Evolutionary conservation across 176 grass and related monocot species (phyloP), one percentile per base, ranked within the genome.

Genomic region (Oryza rufipogon): DNA sequence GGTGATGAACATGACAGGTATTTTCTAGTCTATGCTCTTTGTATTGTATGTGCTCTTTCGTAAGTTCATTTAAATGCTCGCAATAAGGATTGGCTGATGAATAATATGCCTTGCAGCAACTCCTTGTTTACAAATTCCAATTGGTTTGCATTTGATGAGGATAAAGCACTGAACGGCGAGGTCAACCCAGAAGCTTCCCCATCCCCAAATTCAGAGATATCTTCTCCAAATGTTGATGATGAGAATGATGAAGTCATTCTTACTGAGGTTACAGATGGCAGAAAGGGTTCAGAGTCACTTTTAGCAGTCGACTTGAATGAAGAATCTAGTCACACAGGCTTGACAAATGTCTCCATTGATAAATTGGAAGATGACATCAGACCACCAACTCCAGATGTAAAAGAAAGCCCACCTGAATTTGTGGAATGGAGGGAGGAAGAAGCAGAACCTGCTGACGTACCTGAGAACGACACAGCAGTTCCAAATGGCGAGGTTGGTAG

Each of bases 51-150:
- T 30, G 39, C 51, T 87, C 58, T 82, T 61, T 3, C 19, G 5
- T 49, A 76, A 61, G 33, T 70, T 36, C 12, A 61, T 82, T 47
- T 81, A 64, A 64, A 77, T 76, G 77, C 71, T 72, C 68, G 19
- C 56, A 76, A 72, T 38, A 75, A 60, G 2, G 81, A 61, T 5
- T 36, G 41, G 72, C 32, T 81, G 19, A 83, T 81, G n/a, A 86
- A 70, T 51, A 64, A 78, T 83, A 66, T 89, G 19, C 82, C 84
- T 83, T 91, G 65, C 96, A 98, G 93, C 73, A 73, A 85, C 47
- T 98, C 96, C 11, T 72, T 95, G 33, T 95, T 98, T 82, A 98
- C 93, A 74, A 95, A 98, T 68, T 98, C 96, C 67, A 95, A 98
- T 77, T 93, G 96, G 96, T 98, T 98, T 90, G 89, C 85, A 38